Percentiles rank a stretch among this genome's conserved stretches.
phyloP scores from a whole-genome alignment of 2,329 filamentous ascomycete genomes.

The Phaeosphaeriaceae sp. region DNA sequence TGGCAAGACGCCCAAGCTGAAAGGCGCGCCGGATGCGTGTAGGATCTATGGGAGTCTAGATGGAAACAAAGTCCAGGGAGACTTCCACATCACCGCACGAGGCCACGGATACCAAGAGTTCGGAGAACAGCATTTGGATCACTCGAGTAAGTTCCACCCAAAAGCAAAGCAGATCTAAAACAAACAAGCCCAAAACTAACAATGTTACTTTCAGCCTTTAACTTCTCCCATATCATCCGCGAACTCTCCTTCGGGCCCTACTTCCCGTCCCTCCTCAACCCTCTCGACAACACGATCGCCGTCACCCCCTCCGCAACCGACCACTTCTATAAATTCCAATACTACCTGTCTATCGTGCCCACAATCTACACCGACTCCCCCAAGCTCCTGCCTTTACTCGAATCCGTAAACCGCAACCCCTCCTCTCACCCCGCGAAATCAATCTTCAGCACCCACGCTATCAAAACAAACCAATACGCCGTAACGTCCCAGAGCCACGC shows the following conservation, averaged over 20 bases:
- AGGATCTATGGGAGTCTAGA: conserved; percentile 89
- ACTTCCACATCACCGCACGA: conserved; percentile 95
- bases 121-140: conserved; percentile 77
- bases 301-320: conserved; percentile 76
- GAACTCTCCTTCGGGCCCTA: conserved; percentile 97
- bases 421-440: conserved; percentile 44
- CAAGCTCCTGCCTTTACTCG: conserved; percentile 56
- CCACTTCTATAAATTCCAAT: conserved; percentile 97
- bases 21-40: conserved; percentile 72
- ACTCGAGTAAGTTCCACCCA: conserved; percentile 67
- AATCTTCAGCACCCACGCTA: conserved; percentile 59
- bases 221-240: conserved; percentile 96
- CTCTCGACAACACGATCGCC: conserved; percentile 89
- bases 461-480: conserved; percentile 97
- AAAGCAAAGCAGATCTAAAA: not conserved
- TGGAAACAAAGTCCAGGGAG: conserved; percentile 95
- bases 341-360: conserved; percentile 94
- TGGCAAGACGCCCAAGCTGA: conserved; percentile 74
- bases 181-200: conserved; percentile 9
- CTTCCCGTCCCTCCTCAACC: conserved; percentile 92
- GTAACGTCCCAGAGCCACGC: conserved; percentile 85
- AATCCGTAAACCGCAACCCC: conserved; percentile 44
- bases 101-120: conserved; percentile 93
- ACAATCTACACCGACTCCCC: conserved; percentile 77
- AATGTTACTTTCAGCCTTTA: conserved; percentile 72